Evolutionary conservation across 192 early-diverging fungal species (phyloP), one percentile per base, ranked within the genome.

Genomic region (Pilaira anomala): DNA sequence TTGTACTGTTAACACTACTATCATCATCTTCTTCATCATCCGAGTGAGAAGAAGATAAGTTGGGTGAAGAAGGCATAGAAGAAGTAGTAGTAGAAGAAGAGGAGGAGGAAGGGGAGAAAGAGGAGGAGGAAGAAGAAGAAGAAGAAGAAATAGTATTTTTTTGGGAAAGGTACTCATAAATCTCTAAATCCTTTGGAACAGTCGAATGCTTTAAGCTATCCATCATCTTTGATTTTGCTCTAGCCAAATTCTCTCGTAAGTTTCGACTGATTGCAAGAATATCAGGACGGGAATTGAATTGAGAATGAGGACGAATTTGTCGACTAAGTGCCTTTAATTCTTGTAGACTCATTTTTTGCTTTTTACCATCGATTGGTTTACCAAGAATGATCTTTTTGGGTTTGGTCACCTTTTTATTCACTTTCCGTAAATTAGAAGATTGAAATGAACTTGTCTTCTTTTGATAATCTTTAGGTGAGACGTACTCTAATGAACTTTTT

Each of bases 181-280:
- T 58, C 41, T 58, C 36, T 42, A 58, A 36, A 39, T 58, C 56
- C 36, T 58, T 21, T 41, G 56, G 56, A 41, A 7, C 14, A 58
- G n/a, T 39, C 21, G 56, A 58, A 13, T 39, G 19, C 33, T 42
- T 40, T 21, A 58, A 42, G 22, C 33, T 58, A 21, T 22, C 40
- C 56, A 58, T 58, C 39, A 58, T 41, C 56, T 41, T 58, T 14
- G 36, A 24, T 39, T 58, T 58, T 12, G 56, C 56, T 33, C 22
- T 58, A 24, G 33, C 29, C 18, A 58, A 33, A 24, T 58, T 58
- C 21, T 36, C 21, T 13, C 40, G 33, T 41, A 58, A 33, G 40
- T 42, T 58, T 24, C 56, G 56, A 24, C 56, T 58, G 21, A 58
- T 58, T 19, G 56, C 29, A 6, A 42, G 18, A 22, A 58, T 58